Base-by-base conservation (phyloP, 2,329 filamentous ascomycete species). In the Blastomyces parvus region DNA sequence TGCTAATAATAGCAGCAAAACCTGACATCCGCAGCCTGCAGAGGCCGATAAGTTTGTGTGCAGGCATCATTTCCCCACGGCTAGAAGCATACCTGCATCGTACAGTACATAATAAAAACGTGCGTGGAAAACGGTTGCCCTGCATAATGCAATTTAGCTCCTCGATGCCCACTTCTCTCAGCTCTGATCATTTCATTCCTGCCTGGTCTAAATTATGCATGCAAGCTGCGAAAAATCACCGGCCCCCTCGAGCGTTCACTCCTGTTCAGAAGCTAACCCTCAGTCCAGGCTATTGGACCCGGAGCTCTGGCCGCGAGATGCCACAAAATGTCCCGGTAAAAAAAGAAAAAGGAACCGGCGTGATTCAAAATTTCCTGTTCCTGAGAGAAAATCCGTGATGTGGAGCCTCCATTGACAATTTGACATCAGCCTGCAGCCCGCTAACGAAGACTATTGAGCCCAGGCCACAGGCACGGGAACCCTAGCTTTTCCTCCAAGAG, bases 371-470 rank as follows among this genome's bases (percentile, higher is more conserved):
- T 36, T 56, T 56, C 3, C 14, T 56, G 7, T 3, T 11, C 14
- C 27, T 22, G 2, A 8, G 27, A 1, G 17, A 33, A 33, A 33
- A 17, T n/a, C 27, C 14, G 14, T 19, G n/a, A 17, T 9, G 36
- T 40, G 55, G 55, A 58, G 55, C n/a, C 36, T 40, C n/a, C 50
- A 40, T 58, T 58, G 27, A 4, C n/a, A n/a, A n/a, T n/a, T n/a
- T n/a, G 55, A 58, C 55, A 57, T 57, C 55, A 58, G 33, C 33
- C 55, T 40, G 55, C 55, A 58, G 55, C 55, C 55, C 40, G 33
- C 55, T 58, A 58, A 58, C 19, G 55, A 40, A 40, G 30, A 58
- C 55, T 58, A 58, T 42, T 58, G 55, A 58, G n/a, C 55, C 55
- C 55, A 17, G 33, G 4, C 36, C 55, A 38, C 36, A 40, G 36